Evolutionary conservation across 768 basidiomycete species (phyloP), one percentile per base, ranked within the genome.

Genomic region (Lentinula guzmanii): DNA sequence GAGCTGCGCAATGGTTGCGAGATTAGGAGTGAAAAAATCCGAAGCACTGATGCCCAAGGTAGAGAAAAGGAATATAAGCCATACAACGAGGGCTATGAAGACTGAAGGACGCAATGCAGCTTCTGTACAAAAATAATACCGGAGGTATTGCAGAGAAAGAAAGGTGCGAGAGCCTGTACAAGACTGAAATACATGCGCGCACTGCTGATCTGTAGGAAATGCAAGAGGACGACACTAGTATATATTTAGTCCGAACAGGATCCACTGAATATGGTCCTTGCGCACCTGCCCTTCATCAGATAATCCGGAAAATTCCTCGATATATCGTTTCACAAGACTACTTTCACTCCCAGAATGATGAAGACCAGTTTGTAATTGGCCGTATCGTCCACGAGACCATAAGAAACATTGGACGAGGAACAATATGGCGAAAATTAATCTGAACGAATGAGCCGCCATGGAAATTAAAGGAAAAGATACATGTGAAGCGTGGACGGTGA

Each of bases 21-120:
- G 82, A 72, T 99, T 98, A 1, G 95, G 95, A 56, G 91, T 95
- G 80, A 98, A 98, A 76, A 98, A 98, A 74, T 98, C 96, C 16
- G 94, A 91, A 5, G 95, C 95, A 65, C 87, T 89, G 71, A 97
- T 97, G 4, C 95, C 95, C 39, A 98, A 88, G 39, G 91, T 95
- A 21, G 94, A 94, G 77, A 99, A 98, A 58, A 99, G 86, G 78
- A 98, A 97, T 31, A 86, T 65, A 16, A 94, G 82, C 93, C 93
- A 96, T 21, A 89, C 46, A 9, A 91, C 64, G 63, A 94, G 82
- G 43, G 78, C 84, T 2, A 70, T 65, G 72, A 94, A 93, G 3
- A 82, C 67, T 10, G 86, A 60, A 0, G 90, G 86, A 7, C 90
- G 84, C 2, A 84, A 37, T 15, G 82, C 46, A 6, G 74, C 65